These are phyloP conservation scores for Cytospora leucostoma DNA, from an alignment of 2,329 filamentous ascomycete genomes.

Conservation along the genomic window DNA sequence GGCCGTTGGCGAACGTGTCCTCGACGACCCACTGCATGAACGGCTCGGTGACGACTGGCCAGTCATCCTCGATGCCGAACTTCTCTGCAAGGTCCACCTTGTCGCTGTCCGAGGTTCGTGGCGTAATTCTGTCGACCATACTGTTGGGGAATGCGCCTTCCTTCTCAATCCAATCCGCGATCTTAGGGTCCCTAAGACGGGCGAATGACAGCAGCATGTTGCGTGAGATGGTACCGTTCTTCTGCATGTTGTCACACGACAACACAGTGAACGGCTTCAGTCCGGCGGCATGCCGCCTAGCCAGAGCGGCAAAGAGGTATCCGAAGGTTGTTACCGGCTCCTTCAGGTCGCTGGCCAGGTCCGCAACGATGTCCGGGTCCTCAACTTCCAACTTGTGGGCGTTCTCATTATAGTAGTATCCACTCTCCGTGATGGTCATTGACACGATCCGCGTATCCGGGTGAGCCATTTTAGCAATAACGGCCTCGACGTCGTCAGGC, in stretches of 20 bases:
- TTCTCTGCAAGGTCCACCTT: constrained; percentile 45
- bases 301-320: constrained; percentile 54
- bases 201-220: constrained; percentile 55
- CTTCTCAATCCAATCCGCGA: constrained; percentile 52
- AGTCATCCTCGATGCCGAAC: constrained; percentile 51
- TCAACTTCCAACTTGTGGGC: constrained; percentile 53
- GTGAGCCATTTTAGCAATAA: constrained; percentile 57
- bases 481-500: constrained; percentile 52
- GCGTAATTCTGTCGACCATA: constrained; percentile 59
- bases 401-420: constrained; percentile 61
- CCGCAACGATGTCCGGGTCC: constrained; percentile 51
- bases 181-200: constrained; percentile 46
- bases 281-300: constrained; percentile 46
- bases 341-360: constrained; percentile 47
- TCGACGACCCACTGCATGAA: constrained; percentile 60
- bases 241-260: constrained; percentile 60
- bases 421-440: constrained; percentile 57
- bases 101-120: constrained; percentile 49
- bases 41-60: constrained; percentile 57
- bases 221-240: constrained; percentile 55
- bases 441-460: constrained; percentile 56
- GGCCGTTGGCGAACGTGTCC: constrained; percentile 53
- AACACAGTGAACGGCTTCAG: constrained; percentile 56
- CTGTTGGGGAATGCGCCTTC: constrained; percentile 54
- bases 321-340: constrained; percentile 52